phyloP scores from a whole-genome alignment of 73 alveolate genomes.

The Paramecium octaurelia region DNA sequence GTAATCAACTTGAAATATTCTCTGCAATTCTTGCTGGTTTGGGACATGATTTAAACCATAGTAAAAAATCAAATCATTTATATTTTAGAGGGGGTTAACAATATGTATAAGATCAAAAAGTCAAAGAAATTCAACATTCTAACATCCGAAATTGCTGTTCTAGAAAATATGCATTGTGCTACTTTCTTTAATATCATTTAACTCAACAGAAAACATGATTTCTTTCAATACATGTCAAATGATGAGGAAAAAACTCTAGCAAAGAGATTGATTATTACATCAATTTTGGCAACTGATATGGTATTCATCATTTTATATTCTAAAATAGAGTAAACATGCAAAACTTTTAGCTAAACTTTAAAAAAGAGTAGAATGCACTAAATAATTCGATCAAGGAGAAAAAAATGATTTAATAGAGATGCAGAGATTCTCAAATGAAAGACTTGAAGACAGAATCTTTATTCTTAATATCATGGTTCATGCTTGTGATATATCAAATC shows the following conservation, averaged over 20 bases:
- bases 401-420: constrained; percentile 37
- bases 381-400: not conserved
- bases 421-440: constrained; percentile 30
- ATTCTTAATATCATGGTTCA: constrained; percentile 58
- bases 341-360: constrained; percentile 15
- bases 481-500: constrained; percentile 63
- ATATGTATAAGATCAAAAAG: constrained; percentile 52
- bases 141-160: constrained; percentile 52
- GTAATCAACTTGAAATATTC: constrained; percentile 32
- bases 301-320: not conserved
- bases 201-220: constrained; percentile 43
- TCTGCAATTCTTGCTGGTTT: constrained; percentile 51
- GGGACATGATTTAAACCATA: constrained; percentile 59
- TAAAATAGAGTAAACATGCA: constrained; percentile 35
- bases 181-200: constrained; percentile 54
- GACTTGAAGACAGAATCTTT: constrained; percentile 47
- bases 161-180: constrained; percentile 60
- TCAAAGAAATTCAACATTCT: constrained; percentile 17
- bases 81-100: constrained; percentile 62
- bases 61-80: not conserved
- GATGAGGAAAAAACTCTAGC: constrained; percentile 21
- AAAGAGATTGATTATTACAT: constrained; percentile 53
- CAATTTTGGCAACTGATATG: constrained; percentile 59
- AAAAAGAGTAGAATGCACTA: constrained; percentile 55
- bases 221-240: constrained; percentile 20